These are phyloP conservation scores for Metschnikowia arizonensis DNA, from an alignment of 805 yeast species.

Conservation along the genomic window DNA sequence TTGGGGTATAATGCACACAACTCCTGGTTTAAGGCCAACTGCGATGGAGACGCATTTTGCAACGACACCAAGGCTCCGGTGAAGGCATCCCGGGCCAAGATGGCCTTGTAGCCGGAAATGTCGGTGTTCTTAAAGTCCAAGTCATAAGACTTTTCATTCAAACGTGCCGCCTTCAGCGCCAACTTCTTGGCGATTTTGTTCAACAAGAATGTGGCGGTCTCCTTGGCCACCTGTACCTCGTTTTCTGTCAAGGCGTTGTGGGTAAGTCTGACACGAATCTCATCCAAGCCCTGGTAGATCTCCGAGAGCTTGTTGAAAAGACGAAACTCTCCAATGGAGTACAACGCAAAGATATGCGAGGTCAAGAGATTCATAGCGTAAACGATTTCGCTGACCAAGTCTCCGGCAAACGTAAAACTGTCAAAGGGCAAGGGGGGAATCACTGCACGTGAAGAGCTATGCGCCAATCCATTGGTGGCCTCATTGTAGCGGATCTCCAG, in stretches of 20 bases:
- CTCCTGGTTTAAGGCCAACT: constrained; percentile 63
- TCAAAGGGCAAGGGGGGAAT: constrained; percentile 55
- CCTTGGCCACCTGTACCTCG: constrained; percentile 48
- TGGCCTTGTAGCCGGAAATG: constrained; percentile 62
- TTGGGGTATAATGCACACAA: constrained; percentile 68
- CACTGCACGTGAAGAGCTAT: constrained; percentile 3
- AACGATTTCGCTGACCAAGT: constrained; percentile 51
- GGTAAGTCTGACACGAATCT: constrained; percentile 50
- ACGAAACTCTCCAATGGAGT: constrained; percentile 66
- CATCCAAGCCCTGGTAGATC: constrained; percentile 55
- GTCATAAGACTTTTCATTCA: constrained; percentile 37
- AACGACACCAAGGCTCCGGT: constrained; percentile 53
- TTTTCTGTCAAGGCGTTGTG: constrained; percentile 50
- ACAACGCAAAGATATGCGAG: constrained; percentile 64
- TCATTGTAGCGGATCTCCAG: constrained; percentile 25
- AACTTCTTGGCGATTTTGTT: constrained; percentile 60
- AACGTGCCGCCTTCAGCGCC: constrained; percentile 39
- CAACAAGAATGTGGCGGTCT: constrained; percentile 49
- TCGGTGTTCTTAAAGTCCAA: constrained; percentile 43
- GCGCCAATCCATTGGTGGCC: constrained; percentile 20
- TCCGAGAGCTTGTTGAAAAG: constrained; percentile 52
- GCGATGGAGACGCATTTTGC: constrained; percentile 46
- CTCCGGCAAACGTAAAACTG: constrained; percentile 37
- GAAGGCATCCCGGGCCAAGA: constrained; percentile 57
- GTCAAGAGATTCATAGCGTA: constrained; percentile 55